A percentile compares a stretch with the other conserved stretches of the same genome.
These are phyloP conservation scores for Carex sylvatica DNA, from an alignment of 202 grass and related monocot species.

Conservation along the genomic window DNA sequence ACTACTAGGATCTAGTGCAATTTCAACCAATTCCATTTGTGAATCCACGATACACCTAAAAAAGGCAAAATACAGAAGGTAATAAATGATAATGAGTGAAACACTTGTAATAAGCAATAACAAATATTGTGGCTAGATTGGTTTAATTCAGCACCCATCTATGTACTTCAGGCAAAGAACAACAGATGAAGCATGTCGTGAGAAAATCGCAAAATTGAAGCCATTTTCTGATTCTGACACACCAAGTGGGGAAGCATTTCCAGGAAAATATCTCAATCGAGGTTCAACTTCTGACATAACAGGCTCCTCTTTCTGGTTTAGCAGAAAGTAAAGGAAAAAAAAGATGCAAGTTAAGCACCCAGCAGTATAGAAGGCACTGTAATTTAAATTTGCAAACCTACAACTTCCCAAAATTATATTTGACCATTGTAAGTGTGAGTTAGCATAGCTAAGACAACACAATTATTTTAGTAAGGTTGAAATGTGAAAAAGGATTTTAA, in stretches of 20 bases:
- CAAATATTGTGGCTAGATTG: neutral
- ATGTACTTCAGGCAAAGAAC: conserved; percentile 64
- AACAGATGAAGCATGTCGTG: conserved; percentile 75
- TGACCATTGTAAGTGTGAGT: neutral
- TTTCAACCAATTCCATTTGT: conserved; percentile 42
- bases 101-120: neutral
- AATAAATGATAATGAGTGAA: neutral
- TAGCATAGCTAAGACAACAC: neutral
- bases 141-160: conserved; percentile 37
- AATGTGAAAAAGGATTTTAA: neutral
- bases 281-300: conserved; percentile 15
- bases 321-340: conserved; percentile 27
- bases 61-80: conserved; percentile 22
- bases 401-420: neutral
- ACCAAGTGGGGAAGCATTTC: conserved; percentile 69
- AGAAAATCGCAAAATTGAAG: conserved; percentile 91
- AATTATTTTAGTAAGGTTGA: neutral
- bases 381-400: neutral
- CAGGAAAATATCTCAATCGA: conserved; percentile 58
- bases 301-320: conserved; percentile 44
- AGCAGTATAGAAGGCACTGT: neutral
- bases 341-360: neutral
- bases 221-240: conserved; percentile 58
- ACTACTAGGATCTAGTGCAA: conserved; percentile 51
- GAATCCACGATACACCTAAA: conserved; percentile 40